phyloP scores from a whole-genome alignment of 352 stramenopile species.

The Globisporangium yorkense region DNA sequence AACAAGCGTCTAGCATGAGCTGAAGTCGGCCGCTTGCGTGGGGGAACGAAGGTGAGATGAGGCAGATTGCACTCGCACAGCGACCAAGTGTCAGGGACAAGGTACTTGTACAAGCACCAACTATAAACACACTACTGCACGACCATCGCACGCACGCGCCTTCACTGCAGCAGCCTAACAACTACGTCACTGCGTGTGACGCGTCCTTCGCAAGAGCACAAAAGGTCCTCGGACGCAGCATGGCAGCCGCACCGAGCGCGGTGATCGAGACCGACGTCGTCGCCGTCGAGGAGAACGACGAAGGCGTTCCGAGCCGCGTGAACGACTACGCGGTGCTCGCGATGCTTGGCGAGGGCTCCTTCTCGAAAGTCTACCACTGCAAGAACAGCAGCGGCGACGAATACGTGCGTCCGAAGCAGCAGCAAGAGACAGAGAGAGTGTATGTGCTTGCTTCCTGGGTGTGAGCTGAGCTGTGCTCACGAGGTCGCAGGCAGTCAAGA shows the following conservation, averaged over 20 bases:
- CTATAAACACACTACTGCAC: too few species aligned
- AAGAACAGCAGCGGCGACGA: constrained; percentile 34
- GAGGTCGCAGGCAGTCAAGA: constrained; percentile 53
- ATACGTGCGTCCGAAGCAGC: constrained; percentile 31
- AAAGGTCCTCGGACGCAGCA: background rate
- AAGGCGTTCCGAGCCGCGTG: constrained; percentile 54
- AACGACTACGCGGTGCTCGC: constrained; percentile 64
- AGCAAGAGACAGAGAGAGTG: background rate
- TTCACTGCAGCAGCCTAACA: too few species aligned
- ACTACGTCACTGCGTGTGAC: too few species aligned
- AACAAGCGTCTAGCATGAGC: too few species aligned
- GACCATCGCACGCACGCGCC: too few species aligned
- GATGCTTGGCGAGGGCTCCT: constrained; percentile 69
- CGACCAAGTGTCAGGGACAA: too few species aligned
- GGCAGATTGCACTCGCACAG: too few species aligned
- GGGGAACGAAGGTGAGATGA: too few species aligned
- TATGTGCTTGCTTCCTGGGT: background rate
- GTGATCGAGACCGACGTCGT: constrained; percentile 67
- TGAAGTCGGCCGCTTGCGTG: too few species aligned
- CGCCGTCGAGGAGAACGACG: constrained; percentile 53
- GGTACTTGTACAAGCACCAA: too few species aligned
- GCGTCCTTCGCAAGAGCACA: too few species aligned
- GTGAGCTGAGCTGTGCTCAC: too few species aligned
- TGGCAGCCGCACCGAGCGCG: constrained; percentile 1
- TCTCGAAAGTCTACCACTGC: constrained; percentile 75